Evolutionary conservation across 768 basidiomycete species (phyloP).

Genomic region (Lactifluus pinguis): DNA sequence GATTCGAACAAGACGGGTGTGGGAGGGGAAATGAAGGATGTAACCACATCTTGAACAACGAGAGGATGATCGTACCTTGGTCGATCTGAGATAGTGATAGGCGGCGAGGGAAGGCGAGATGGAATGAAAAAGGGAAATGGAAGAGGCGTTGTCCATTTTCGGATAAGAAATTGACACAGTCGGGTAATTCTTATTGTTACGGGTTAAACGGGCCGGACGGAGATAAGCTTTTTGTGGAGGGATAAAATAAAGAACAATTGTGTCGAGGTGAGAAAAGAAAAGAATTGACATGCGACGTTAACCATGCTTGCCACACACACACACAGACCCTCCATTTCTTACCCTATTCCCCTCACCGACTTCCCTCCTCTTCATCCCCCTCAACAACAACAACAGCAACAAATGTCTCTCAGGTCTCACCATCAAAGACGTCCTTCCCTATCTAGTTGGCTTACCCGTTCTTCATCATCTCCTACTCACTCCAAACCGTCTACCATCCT

Average conservation of each 20-base stretch:
- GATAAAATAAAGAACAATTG: no score
- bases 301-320: constrained; percentile 13
- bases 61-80: constrained; percentile 20
- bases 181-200: not conserved
- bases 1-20: constrained; percentile 28
- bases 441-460: constrained; percentile 36
- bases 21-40: constrained; percentile 33
- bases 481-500: constrained; percentile 31
- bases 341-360: constrained; percentile 11
- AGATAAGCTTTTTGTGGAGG: not conserved
- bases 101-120: constrained; percentile 54
- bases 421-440: constrained; percentile 30
- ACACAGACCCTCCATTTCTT: constrained; percentile 7
- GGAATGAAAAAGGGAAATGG: constrained; percentile 42
- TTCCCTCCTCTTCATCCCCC: not conserved
- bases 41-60: constrained; percentile 50
- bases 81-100: constrained; percentile 42
- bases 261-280: no score
- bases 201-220: not conserved
- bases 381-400: not conserved
- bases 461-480: constrained; percentile 30
- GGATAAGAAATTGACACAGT: no score
- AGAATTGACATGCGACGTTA: not conserved
- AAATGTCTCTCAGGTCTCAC: constrained; percentile 21
- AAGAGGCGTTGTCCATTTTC: constrained; percentile 24